phyloP scores from a whole-genome alignment of 352 stramenopile genomes.

The Phytopythium montanum region DNA sequence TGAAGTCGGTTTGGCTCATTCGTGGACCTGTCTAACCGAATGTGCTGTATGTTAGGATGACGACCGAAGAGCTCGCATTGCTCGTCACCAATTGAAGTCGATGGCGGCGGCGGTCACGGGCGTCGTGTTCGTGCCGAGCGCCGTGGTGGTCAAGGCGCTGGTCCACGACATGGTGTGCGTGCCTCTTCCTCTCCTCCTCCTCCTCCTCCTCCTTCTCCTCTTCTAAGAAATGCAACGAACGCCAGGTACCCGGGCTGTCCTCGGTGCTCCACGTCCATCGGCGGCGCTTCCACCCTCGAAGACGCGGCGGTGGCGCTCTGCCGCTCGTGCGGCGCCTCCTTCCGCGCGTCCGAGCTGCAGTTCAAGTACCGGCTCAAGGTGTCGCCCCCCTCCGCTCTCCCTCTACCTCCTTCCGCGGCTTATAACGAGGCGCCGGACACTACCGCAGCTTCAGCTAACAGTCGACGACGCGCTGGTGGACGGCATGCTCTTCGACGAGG shows the following conservation, averaged over 20 bases:
- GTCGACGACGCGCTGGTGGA: conserved; percentile 26
- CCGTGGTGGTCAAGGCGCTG: conserved; percentile 42
- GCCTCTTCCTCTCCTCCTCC: background rate
- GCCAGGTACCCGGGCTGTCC: conserved; percentile 49
- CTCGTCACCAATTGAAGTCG: background rate
- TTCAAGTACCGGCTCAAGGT: conserved; percentile 58
- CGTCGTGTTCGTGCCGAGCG: conserved; percentile 37
- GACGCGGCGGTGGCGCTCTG: conserved; percentile 18
- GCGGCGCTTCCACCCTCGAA: conserved; percentile 9
- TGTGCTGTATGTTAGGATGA: background rate
- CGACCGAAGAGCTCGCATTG: background rate
- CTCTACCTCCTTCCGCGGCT: background rate
- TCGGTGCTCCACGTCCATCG: conserved; percentile 38
- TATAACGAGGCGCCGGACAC: background rate
- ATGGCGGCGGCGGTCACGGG: background rate
- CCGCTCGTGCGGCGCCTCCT: conserved; percentile 18
- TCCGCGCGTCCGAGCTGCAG: conserved; percentile 20
- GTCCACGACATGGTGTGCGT: conserved; percentile 54
- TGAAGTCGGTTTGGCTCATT: no score
- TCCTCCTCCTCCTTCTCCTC: no score
- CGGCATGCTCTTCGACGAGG: conserved; percentile 56
- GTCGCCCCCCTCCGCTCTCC: no score
- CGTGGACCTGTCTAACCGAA: background rate
- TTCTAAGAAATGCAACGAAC: background rate
- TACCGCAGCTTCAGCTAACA: conserved; percentile 30